Evolutionary conservation across 139 green algal species (phyloP).

Genomic region (Diplosphaera chodatii): DNA sequence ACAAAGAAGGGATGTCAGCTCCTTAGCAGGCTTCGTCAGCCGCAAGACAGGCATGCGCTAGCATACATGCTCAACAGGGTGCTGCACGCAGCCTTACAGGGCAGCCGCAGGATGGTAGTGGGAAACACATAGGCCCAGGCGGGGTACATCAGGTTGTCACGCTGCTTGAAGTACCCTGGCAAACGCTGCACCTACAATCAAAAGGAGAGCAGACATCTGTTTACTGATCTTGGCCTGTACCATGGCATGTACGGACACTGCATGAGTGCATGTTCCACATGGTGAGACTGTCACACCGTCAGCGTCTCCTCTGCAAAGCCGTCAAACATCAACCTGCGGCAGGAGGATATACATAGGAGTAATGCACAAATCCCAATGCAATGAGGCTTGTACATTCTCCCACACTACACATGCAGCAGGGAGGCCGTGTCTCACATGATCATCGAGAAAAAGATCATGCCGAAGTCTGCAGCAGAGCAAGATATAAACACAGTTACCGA

Average conservation of each 20-base stretch:
- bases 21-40: too few relatives aligned
- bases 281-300: slow-evolving; percentile 11
- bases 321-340: too few relatives aligned
- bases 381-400: too few relatives aligned
- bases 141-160: slow-evolving; percentile 36
- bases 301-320: slow-evolving; percentile 19
- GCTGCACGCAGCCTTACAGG: too few relatives aligned
- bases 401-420: not conserved
- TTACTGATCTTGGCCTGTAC: too few relatives aligned
- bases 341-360: too few relatives aligned
- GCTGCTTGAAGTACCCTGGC: slow-evolving; percentile 49
- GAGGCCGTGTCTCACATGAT: slow-evolving; percentile 29
- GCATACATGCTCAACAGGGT: too few relatives aligned
- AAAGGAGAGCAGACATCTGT: not conserved
- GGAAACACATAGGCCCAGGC: slow-evolving; percentile 45
- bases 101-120: slow-evolving; percentile 30
- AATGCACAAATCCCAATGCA: too few relatives aligned
- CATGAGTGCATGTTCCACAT: too few relatives aligned
- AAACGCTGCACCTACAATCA: slow-evolving; percentile 9
- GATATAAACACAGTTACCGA: not conserved
- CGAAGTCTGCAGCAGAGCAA: slow-evolving; percentile 17
- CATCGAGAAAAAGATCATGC: slow-evolving; percentile 47
- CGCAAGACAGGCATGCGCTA: too few relatives aligned
- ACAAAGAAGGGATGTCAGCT: slow-evolving; percentile 6
- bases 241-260: too few relatives aligned